A percentile compares a stretch with the other conserved stretches of the same genome.
Conservation (phyloP, 257 asterid species). For the Solanum pinnatisectum region DNA sequence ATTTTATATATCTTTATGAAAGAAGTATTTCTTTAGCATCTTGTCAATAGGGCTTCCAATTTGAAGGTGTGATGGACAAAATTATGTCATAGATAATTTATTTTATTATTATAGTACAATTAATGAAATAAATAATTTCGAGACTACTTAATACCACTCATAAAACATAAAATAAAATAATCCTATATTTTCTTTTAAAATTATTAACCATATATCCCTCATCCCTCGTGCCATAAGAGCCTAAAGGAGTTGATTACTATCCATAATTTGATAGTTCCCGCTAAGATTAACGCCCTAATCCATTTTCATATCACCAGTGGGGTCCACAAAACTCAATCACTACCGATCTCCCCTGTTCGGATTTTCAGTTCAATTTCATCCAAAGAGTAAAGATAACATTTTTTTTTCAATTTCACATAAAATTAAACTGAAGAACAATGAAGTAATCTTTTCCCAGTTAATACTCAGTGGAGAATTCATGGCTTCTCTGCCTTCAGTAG, state of each 20-base stretch:
- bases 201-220: too few relatives aligned
- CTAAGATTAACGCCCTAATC: neutral
- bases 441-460: neutral
- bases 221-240: neutral
- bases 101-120: too few relatives aligned
- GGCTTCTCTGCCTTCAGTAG: conserved; percentile 80
- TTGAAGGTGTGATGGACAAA: neutral
- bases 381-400: conserved; percentile 34
- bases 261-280: neutral
- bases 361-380: conserved; percentile 29
- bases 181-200: too few relatives aligned
- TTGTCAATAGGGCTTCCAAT: neutral
- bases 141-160: too few relatives aligned
- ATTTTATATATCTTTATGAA: too few relatives aligned
- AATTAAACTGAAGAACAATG: neutral
- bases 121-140: neutral
- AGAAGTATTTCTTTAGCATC: too few relatives aligned
- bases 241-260: neutral
- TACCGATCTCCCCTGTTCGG: neutral
- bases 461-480: conserved; percentile 12
- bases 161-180: too few relatives aligned
- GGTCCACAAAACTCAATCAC: neutral
- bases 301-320: neutral
- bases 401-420: neutral
- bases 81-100: too few relatives aligned